Evolutionary conservation across 2,329 filamentous ascomycete species (phyloP), one percentile per base, ranked within the genome.

Genomic region (Drechmeria coniospora): DNA sequence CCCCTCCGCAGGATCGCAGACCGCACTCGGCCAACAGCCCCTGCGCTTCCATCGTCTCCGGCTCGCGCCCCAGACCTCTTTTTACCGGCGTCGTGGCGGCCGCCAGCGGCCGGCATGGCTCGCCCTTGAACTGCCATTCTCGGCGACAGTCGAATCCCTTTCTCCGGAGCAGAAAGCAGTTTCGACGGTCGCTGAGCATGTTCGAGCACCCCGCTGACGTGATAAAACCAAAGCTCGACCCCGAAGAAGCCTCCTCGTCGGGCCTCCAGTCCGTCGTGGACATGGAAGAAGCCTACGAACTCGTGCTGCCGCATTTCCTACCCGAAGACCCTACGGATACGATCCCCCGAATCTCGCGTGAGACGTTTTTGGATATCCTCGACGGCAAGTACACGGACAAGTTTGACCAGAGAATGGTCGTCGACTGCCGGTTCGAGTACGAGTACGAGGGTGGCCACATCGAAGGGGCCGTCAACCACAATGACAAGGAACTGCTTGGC

Each of bases 381-480:
- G 79, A 93, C 51, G 84, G 84, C 35, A 78, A 80, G 42, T 93
- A 76, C 55, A 71, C 74, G 43, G 65, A 75, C 15, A 53, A 70
- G 15, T 95, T 80, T 50, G 74, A 84, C 34, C 71, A 86, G 48
- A 76, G 82, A 50, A 70, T 92, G 53, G 67, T 98, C 45, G 78
- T 98, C 44, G 90, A 98, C 54, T 98, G 90, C 53, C 80, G 90
- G 13, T 98, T 98, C 49, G 90, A 98, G 63, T 98, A 98, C 53
- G 90, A 98, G 57, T 98, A 92, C 50, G 79, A 93, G 11, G 90
- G 90, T 31, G 90, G 90, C 19, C 90, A 98, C 51, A 94, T 98
- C 47, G 71, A 84, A 40, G 80, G 80, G 12, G 90, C 90, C 23
- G 65, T 93, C 56, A 98, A 98, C 61, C 90, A 84, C 62, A 95